Base-by-base conservation (phyloP, 2,329 filamentous ascomycete species). In the Cercospora citrullina region DNA sequence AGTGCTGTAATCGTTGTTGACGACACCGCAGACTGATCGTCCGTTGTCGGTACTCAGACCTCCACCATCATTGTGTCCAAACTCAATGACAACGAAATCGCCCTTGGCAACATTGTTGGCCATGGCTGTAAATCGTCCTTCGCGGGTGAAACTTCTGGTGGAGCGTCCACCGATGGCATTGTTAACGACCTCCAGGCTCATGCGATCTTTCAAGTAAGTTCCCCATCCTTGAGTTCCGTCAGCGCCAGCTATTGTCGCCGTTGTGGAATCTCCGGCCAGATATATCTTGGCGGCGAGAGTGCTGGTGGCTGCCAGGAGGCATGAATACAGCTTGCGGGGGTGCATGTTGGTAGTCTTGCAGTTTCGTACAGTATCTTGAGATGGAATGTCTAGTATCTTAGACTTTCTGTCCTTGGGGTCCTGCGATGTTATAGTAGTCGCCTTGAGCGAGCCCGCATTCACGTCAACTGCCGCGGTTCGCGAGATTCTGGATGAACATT, bases 41-140 rank as follows among this genome's bases (percentile, higher is more conserved):
- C 86, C 86, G 72, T 90, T 90, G 76, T 91, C 89, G 12, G 78
- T 84, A 2, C 76, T 79, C 1, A 88, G 79, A 0, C 84, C 84
- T 1, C 89, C 88, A 23, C 88, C 89, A 72, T 91, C 90, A 73
- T 92, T 92, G 81, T 91, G 89, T 0, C 90, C 89, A 73, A 91
- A 90, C 73, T 91, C 89, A 63, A 91, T 90, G 63, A 91, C 81
- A 1, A 91, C 88, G 77, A 87, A 89, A 77, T 91, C 89, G 33
- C 87, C 87, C 1, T 81, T 65, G 74, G 84, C 72, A 26, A 91
- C 81, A 2, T 81, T 74, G 33, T 82, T 78, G 58, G 85, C 84
- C 63, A 91, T 85, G 0, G 81, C 82, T 16, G 83, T 78, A 80
- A 91, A 92, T 14, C 87, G 87, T 8, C 86, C 87, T 79, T 92